Evolutionary conservation across 192 early-diverging fungal species (phyloP).

Genomic region (Coemansia sp.): DNA sequence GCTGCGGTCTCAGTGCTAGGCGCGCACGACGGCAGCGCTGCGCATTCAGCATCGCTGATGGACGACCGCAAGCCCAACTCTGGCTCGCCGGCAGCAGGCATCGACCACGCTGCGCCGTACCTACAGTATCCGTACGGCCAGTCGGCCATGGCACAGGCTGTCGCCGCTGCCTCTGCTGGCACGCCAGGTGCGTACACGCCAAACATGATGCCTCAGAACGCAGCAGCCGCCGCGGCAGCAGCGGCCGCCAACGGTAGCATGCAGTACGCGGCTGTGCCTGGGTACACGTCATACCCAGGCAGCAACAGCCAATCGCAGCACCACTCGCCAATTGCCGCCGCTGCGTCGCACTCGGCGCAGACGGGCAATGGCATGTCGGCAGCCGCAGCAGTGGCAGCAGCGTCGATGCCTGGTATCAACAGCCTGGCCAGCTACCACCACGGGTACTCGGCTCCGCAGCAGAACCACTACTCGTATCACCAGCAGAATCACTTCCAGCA

Average conservation of each 20-base stretch:
- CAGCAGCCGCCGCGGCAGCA: constrained; percentile 13
- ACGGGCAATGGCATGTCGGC: constrained; percentile 24
- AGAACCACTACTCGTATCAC: constrained; percentile 38
- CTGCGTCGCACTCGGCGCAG: constrained; percentile 34
- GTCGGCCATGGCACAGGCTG: constrained; percentile 43
- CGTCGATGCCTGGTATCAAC: constrained; percentile 37
- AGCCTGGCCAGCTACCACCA: constrained; percentile 53
- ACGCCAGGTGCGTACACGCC: constrained; percentile 22
- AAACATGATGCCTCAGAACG: constrained; percentile 26
- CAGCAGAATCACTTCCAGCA: constrained; percentile 26
- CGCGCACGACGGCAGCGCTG: constrained; percentile 14
- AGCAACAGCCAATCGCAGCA: constrained; percentile 54
- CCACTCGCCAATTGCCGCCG: constrained; percentile 47
- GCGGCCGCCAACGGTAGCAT: constrained; percentile 22
- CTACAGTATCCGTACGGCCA: constrained; percentile 44
- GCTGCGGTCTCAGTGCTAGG: constrained; percentile 19
- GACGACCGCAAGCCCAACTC: constrained; percentile 43
- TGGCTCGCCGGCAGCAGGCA: constrained; percentile 12
- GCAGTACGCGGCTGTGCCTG: constrained; percentile 34
- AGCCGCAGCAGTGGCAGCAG: constrained; percentile 30
- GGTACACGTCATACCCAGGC: constrained; percentile 46
- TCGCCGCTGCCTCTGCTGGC: constrained; percentile 30
- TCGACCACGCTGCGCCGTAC: constrained; percentile 25
- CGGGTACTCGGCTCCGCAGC: constrained; percentile 30
- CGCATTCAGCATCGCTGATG: constrained; percentile 5